Evolutionary conservation across 202 grass and related monocot genomes (phyloP), one percentile per base, ranked within the genome.

Genomic region (Schoenoplectus tabernaemontani): DNA sequence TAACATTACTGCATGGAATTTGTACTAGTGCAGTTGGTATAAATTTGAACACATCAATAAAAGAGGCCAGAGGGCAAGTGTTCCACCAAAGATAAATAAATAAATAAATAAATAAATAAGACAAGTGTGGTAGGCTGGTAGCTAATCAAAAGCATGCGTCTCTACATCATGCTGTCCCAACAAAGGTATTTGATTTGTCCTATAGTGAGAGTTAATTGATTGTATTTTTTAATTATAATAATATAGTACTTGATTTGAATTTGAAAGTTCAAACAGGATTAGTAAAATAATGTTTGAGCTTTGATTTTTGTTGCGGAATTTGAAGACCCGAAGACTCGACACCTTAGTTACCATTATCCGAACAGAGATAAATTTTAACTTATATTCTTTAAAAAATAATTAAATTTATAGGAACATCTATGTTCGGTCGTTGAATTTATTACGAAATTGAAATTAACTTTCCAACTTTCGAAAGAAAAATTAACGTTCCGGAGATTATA

Each of bases 161-260:
- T 54, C 16, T n/a, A 54, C 47, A 54, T 75, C 70, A 75, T 75
- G 70, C 19, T 54, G 70, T 75, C 70, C 54, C 47, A 75, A 75
- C 7, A 36, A 75, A 51, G 47, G 5, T 17, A 17, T 9, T 75
- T 15, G 15, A 3, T 34, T 23, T 74, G 46, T 75, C 71, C 15
- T 54, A 54, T 75, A 56, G 28, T 36, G 43, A 11, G 30, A 8
- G 5, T 13, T 69, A 46, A 69, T 42, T 56, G n/a, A 32, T 17
- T 9, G 13, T 1, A 56, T 75, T 33, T 1, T 54, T 56, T 37
- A 53, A 2, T 54, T 75, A 2, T 6, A 75, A 56, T 56, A 75
- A 54, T 53, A 12, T 51, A 51, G 0, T 54, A 34, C 5, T 33
- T 54, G 4, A 37, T 75, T 75, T 56, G 16, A 75, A 75, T n/a